These are phyloP conservation scores for Populus simonii DNA, from an alignment of 345 rosid species.

Conservation along the genomic window DNA sequence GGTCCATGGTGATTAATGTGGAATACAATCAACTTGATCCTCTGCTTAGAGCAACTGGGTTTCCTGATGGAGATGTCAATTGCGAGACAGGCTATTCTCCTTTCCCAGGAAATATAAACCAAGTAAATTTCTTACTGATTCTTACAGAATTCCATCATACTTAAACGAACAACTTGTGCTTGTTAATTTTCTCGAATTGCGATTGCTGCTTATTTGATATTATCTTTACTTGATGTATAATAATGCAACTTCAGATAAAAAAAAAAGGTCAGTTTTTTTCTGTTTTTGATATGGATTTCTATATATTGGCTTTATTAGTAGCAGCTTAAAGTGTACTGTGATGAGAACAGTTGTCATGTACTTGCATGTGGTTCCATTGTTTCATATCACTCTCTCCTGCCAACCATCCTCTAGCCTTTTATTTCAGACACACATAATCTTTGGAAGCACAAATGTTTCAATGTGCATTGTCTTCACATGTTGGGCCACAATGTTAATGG, in stretches of 20 bases:
- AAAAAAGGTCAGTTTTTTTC: no score
- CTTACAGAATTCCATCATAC: conserved; percentile 1
- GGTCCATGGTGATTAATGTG: conserved; percentile 94
- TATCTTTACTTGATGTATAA: neutral
- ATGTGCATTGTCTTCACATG: neutral
- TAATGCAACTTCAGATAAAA: no score
- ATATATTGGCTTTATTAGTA: no score
- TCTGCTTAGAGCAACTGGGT: conserved; percentile 78
- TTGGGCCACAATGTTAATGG: neutral
- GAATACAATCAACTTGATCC: conserved; percentile 99
- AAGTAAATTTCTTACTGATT: conserved; percentile 45
- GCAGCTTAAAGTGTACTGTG: no score
- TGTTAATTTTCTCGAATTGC: neutral
- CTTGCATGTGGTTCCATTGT: no score
- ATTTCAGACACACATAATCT: no score
- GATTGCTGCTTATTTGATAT: neutral
- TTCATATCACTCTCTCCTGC: neutral
- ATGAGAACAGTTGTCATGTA: no score
- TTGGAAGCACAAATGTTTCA: neutral
- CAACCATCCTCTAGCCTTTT: neutral
- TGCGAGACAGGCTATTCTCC: conserved; percentile 93
- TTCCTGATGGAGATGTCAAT: conserved; percentile 89
- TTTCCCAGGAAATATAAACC: conserved; percentile 97
- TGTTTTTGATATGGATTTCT: no score
- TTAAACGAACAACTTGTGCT: no score